Evolutionary conservation across 108 stramenopile species (phyloP).

Genomic region (Fistulifera pelliculosa): DNA sequence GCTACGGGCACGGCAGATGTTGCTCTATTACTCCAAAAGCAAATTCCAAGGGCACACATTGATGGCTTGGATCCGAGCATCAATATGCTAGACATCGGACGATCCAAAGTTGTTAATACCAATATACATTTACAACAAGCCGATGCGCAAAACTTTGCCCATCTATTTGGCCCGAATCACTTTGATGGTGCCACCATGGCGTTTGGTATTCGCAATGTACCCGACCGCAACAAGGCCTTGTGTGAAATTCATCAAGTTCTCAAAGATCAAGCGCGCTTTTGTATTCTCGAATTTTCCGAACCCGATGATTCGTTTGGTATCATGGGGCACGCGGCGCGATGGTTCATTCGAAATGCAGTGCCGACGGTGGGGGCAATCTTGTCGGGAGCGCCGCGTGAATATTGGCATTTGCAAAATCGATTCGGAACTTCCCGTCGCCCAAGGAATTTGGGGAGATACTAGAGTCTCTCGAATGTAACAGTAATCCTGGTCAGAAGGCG

Average conservation of each 20-base stretch:
- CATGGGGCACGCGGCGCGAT: slow-evolving; percentile 41
- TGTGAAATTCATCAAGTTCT: slow-evolving; percentile 72
- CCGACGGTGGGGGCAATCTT: slow-evolving; percentile 66
- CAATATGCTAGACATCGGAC: slow-evolving; percentile 79
- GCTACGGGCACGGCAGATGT: slow-evolving; percentile 92
- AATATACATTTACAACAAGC: slow-evolving; percentile 38
- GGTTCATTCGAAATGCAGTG: slow-evolving; percentile 68
- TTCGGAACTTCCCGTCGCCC: slow-evolving; percentile 72
- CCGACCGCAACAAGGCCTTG: slow-evolving; percentile 53
- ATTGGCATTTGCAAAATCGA: slow-evolving; percentile 78
- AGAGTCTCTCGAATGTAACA: slow-evolving; percentile 41
- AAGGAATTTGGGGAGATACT: slow-evolving; percentile 45
- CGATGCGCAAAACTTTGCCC: slow-evolving; percentile 58
- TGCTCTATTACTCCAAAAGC: slow-evolving; percentile 67
- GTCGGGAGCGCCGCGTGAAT: slow-evolving; percentile 65
- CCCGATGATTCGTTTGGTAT: slow-evolving; percentile 41
- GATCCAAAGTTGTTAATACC: slow-evolving; percentile 25
- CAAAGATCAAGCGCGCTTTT: slow-evolving; percentile 36
- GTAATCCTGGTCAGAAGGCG: too few relatives aligned
- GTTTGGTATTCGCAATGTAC: slow-evolving; percentile 90
- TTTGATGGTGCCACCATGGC: slow-evolving; percentile 91
- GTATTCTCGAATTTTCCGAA: slow-evolving; percentile 79
- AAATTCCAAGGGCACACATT: slow-evolving; percentile 28
- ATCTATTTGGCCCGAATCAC: slow-evolving; percentile 13
- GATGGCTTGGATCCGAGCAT: slow-evolving; percentile 81